Percentiles rank a stretch among this genome's conserved stretches.
phyloP scores from a whole-genome alignment of 495 filamentous ascomycete genomes.

The Elaphomyces granulatus region DNA sequence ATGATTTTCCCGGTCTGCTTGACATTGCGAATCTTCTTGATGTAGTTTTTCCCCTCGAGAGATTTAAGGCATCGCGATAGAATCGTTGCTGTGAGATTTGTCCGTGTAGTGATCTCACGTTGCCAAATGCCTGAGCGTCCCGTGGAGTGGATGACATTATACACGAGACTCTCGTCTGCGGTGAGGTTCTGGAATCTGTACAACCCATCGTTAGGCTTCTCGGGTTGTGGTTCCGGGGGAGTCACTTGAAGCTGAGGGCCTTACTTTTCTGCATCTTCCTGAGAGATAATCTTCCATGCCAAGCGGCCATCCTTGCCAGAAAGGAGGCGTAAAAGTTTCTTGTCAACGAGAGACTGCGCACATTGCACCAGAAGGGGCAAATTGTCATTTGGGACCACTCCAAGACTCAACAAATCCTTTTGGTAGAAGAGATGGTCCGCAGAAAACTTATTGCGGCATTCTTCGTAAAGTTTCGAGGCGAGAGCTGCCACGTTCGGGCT shows the following conservation, averaged over 20 bases:
- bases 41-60: conserved; percentile 71
- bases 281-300: conserved; percentile 51
- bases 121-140: conserved; percentile 79
- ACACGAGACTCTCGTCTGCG: conserved; percentile 64
- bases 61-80: conserved; percentile 62
- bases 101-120: conserved; percentile 55
- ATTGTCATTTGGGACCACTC: conserved; percentile 45
- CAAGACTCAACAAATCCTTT: conserved; percentile 46
- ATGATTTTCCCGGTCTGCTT: conserved; percentile 46
- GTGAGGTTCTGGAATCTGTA: conserved; percentile 49
- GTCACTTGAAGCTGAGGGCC: too few relatives aligned
- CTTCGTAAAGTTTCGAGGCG: conserved; percentile 32
- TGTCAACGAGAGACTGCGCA: conserved; percentile 46
- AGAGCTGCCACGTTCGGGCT: conserved; percentile 22
- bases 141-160: conserved; percentile 69
- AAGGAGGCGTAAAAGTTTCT: conserved; percentile 51
- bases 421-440: conserved; percentile 47
- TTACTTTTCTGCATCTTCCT: conserved; percentile 59
- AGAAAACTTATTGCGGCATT: conserved; percentile 25
- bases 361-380: conserved; percentile 42
- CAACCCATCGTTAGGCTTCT: conserved; percentile 1
- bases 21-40: conserved; percentile 56
- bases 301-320: conserved; percentile 37
- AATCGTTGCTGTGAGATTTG: conserved; percentile 64
- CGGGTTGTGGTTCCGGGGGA: conserved; percentile 2